phyloP scores from a whole-genome alignment of 1,284 basidiomycete species.

The Puccinia horiana region DNA sequence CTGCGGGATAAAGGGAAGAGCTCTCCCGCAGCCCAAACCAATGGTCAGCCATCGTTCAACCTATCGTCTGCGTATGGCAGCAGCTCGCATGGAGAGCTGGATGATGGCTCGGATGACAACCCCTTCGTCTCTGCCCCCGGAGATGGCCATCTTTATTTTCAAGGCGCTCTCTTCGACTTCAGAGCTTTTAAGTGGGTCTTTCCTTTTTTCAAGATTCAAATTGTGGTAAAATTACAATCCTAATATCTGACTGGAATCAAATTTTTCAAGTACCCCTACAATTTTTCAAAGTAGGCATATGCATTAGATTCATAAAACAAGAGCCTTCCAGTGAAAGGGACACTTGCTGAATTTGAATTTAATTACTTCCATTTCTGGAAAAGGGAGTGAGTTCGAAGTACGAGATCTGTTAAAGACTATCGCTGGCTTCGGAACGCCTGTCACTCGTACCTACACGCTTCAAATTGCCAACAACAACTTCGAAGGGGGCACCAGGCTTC shows the following conservation, averaged over 20 bases:
- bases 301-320: neutral
- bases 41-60: neutral
- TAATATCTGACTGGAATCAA: neutral
- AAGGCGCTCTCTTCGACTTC: constrained; percentile 36
- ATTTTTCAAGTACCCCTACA: neutral
- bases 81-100: neutral
- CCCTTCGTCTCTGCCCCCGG: constrained; percentile 37
- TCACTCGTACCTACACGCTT: constrained; percentile 40
- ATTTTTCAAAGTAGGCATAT: constrained; percentile 17
- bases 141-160: constrained; percentile 46
- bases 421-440: constrained; percentile 36
- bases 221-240: neutral
- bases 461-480: constrained; percentile 36
- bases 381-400: constrained; percentile 22
- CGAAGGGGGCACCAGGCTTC: neutral
- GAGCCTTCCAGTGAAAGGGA: neutral
- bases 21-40: neutral
- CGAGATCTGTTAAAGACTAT: constrained; percentile 33
- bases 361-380: neutral
- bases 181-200: constrained; percentile 42
- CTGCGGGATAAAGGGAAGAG: neutral
- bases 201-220: neutral
- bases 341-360: neutral
- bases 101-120: neutral
- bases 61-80: neutral